Evolutionary conservation across 2,329 filamentous ascomycete species (phyloP), one percentile per base, ranked within the genome.

Genomic region (Pseudocercospora vitis): DNA sequence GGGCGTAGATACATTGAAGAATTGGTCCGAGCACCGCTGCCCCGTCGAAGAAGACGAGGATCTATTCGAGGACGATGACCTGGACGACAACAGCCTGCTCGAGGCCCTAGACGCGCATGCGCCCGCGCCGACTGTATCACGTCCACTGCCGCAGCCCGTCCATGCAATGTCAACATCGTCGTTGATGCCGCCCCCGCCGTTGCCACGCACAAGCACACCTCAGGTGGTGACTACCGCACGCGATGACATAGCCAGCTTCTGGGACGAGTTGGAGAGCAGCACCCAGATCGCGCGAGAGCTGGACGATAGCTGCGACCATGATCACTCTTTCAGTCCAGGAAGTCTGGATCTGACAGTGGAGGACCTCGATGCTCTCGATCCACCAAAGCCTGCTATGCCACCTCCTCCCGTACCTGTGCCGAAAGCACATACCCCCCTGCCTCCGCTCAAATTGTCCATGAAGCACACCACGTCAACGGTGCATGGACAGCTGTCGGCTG

Each of bases 201-300:
- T 47, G 24, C 52, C 51, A 45, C 16, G 21, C 24, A 19, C 24
- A 11, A 45, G 11, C 21, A 12, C 37, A 31, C 26, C 16, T 32
- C 42, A 21, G 8, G 35, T 9, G 21, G 24, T 18, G 23, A 7
- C 3, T 5, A n/a, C n/a, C n/a, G n/a, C 33, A 9, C 50, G 48
- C 8, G 55, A 66, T 23, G 66, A 68, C n/a, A 35, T 65, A 11
- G 42, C 24, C n/a, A 52, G 45, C 45, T 63, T 66, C 50, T 66
- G 58, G 47, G 69, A 73, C 33, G 74, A 76, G n/a, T 64, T 77
- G 2, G 74, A 72, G n/a, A 74, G 69, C 53, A 71, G 69, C 29
- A 74, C 74, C 0, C 75, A 78, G 53, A 73, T 77, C 29, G 73
- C 73, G 5, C 69, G 74, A 7, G 74, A 77, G 26, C 61, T 77